These are phyloP conservation scores for Amphicarpaea edgeworthii DNA, from an alignment of 306 rosid species.

Conservation along the genomic window DNA sequence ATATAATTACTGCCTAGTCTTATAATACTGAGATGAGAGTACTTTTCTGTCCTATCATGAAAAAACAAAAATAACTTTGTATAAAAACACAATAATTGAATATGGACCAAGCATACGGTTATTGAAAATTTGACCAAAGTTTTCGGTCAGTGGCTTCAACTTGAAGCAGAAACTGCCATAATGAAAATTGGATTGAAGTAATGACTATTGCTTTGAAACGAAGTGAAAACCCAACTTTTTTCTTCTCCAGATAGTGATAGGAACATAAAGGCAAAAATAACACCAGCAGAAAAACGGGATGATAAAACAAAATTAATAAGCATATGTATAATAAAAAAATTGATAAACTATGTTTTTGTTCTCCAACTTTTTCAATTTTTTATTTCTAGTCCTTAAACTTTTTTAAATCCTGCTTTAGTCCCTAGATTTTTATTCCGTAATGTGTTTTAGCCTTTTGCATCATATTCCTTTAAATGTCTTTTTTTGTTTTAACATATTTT, in stretches of 20 bases:
- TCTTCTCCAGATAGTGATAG: conserved; percentile 12
- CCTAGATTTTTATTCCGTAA: no score
- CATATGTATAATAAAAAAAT: not conserved
- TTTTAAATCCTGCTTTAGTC: no score
- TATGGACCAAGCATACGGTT: conserved; percentile 32
- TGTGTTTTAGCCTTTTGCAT: no score
- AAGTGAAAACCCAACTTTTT: conserved; percentile 50
- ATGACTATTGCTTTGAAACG: conserved; percentile 51
- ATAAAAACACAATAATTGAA: conserved; percentile 4
- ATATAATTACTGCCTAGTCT: no score
- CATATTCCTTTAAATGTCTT: no score
- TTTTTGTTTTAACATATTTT: no score
- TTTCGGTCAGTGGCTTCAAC: conserved; percentile 46
- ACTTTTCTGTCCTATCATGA: no score
- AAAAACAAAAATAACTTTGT: not conserved
- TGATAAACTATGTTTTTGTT: no score
- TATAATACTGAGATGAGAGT: no score
- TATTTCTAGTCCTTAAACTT: no score
- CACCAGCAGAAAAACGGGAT: not conserved
- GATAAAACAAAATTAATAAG: not conserved
- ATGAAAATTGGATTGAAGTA: conserved; percentile 37
- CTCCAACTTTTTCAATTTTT: no score
- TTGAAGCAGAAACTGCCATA: conserved; percentile 50
- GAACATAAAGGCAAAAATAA: conserved; percentile 23
- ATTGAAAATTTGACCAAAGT: conserved; percentile 41